Percentiles rank a stretch among this genome's conserved stretches.
These are phyloP conservation scores for Saccharomycopsis babjevae DNA, from an alignment of 805 yeast genomes.

Conservation along the genomic window DNA sequence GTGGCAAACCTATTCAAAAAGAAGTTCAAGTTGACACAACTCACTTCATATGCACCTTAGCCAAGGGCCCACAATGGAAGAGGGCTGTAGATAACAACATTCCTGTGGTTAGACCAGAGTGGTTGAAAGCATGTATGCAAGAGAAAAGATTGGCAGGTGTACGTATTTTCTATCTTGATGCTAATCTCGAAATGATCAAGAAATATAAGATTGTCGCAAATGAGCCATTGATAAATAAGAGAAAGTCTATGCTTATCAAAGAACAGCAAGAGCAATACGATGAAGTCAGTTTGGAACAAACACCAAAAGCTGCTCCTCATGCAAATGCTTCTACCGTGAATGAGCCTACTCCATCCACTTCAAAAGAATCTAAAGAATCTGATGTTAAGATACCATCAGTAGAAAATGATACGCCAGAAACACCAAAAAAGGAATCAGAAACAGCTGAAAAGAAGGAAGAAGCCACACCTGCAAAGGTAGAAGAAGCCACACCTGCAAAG, in stretches of 20 bases:
- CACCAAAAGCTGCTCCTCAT: neutral
- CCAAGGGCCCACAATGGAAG: slow-evolving; percentile 61
- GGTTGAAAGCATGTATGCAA: slow-evolving; percentile 93
- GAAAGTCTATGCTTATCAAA: neutral
- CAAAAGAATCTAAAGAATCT: neutral
- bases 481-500: slow-evolving; percentile 10
- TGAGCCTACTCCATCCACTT: slow-evolving; percentile 3
- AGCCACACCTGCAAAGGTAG: neutral
- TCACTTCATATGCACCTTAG: slow-evolving; percentile 73
- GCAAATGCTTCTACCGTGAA: neutral
- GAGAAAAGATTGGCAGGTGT: slow-evolving; percentile 92
- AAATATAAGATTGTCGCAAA: slow-evolving; percentile 6
- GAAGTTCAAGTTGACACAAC: slow-evolving; percentile 84
- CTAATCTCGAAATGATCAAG: slow-evolving; percentile 5
- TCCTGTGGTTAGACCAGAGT: slow-evolving; percentile 92
- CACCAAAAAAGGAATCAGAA: neutral
- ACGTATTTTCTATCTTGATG: slow-evolving; percentile 54
- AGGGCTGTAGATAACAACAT: slow-evolving; percentile 79
- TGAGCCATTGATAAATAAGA: neutral
- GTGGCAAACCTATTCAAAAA: slow-evolving; percentile 70
- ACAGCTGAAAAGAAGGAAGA: neutral
- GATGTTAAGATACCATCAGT: neutral
- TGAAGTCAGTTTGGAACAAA: slow-evolving; percentile 13
- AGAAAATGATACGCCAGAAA: neutral
- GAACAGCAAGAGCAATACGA: slow-evolving; percentile 9